Percentiles rank a stretch among this genome's conserved stretches.
These are phyloP conservation scores for Kalmusia sp. DNA, from an alignment of 2,329 filamentous ascomycete genomes.

Conservation along the genomic window DNA sequence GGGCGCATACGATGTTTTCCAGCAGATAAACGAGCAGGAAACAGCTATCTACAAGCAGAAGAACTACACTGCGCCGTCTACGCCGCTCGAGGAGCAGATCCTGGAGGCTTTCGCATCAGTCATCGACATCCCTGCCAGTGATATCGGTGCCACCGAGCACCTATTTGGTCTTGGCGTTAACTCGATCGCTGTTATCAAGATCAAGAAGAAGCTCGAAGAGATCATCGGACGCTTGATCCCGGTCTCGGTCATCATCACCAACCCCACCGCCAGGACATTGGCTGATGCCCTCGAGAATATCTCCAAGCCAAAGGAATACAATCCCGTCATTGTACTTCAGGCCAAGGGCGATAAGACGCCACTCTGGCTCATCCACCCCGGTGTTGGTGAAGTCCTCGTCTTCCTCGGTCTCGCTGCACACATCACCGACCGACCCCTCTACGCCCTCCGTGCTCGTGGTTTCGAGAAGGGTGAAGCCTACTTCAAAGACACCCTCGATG, in stretches of 20 bases:
- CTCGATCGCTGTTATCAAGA: constrained; percentile 52
- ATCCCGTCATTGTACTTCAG: background rate
- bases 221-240: background rate
- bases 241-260: no score
- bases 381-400: constrained; percentile 48
- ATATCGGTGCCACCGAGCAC: constrained; percentile 17
- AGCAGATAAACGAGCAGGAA: background rate
- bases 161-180: constrained; percentile 45
- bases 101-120: background rate
- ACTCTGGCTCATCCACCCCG: constrained; percentile 45
- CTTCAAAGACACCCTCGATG: constrained; percentile 51
- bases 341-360: background rate
- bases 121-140: background rate
- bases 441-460: constrained; percentile 54
- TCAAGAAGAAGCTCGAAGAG: constrained; percentile 34
- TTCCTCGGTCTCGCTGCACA: constrained; percentile 48
- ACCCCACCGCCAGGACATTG: no score
- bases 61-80: no score
- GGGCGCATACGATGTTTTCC: background rate
- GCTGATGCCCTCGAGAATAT: no score
- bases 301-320: constrained; percentile 20
- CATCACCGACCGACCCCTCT: constrained; percentile 53
- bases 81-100: background rate
- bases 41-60: background rate
- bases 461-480: constrained; percentile 49